Percentiles rank a stretch among this genome's conserved stretches.
Evolutionary conservation across 2,329 filamentous ascomycete species (phyloP).

Genomic region (Alternaria ethzedia): DNA sequence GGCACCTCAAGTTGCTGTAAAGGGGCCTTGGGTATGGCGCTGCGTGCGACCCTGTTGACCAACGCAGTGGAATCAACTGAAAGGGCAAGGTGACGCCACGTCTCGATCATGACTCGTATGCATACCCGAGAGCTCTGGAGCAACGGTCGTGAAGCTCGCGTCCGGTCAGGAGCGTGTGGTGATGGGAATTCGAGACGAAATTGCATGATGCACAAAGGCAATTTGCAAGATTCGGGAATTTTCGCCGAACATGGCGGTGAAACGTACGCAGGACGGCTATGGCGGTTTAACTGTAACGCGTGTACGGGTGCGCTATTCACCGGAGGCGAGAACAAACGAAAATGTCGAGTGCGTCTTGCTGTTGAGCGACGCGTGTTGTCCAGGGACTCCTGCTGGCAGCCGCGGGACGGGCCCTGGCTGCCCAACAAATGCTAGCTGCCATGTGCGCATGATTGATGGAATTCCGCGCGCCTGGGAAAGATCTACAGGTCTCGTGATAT

Average conservation of each 20-base stretch:
- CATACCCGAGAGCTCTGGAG: neutral
- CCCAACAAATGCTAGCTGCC: conserved; percentile 11
- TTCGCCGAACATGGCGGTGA: neutral
- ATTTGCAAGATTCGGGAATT: neutral
- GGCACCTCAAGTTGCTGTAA: conserved; percentile 80
- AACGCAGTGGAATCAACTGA: neutral
- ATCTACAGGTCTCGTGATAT: neutral
- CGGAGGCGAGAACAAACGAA: neutral
- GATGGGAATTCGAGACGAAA: neutral
- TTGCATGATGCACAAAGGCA: neutral
- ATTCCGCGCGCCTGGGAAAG: neutral
- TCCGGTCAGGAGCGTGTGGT: neutral
- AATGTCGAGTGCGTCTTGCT: neutral
- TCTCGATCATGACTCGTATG: conserved; percentile 9
- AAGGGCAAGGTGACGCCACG: neutral
- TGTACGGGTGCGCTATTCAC: neutral
- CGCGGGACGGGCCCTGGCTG: conserved; percentile 1
- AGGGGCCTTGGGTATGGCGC: neutral
- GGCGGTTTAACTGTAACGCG: neutral
- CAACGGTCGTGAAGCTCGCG: neutral
- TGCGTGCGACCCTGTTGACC: neutral
- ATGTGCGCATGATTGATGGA: neutral
- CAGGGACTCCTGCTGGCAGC: neutral
- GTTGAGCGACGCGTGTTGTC: neutral
- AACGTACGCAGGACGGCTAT: neutral